Evolutionary conservation across 148 eudicot species (phyloP).

Genomic region (Tetragonia tetragonoides): DNA sequence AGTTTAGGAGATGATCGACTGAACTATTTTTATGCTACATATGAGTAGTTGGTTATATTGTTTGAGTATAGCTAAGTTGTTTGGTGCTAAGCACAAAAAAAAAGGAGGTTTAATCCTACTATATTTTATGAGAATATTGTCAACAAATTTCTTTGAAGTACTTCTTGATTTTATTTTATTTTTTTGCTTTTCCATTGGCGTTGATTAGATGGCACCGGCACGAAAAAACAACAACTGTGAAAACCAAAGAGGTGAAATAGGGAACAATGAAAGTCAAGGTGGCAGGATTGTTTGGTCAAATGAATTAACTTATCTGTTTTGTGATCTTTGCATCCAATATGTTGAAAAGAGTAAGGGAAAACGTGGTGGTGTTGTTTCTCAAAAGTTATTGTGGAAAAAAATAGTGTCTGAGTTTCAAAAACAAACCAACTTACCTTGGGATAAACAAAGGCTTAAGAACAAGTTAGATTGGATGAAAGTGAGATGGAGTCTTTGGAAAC

Average conservation of each 20-base stretch:
- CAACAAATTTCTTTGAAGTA: too few species aligned
- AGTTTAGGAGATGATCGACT: too few species aligned
- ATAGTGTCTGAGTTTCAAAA: not conserved
- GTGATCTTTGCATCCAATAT: not conserved
- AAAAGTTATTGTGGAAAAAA: not conserved
- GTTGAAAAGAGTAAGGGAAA: conserved; percentile 1
- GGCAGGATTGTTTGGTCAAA: not conserved
- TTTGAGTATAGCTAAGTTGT: too few species aligned
- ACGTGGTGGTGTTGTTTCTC: not conserved
- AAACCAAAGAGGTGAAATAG: not conserved
- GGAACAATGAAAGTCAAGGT: not conserved
- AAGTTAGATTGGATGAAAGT: not conserved
- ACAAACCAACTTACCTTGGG: not conserved
- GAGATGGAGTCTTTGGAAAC: not conserved
- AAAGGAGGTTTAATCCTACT: too few species aligned
- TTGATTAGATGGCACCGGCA: not conserved
- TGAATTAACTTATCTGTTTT: not conserved
- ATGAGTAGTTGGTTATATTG: too few species aligned
- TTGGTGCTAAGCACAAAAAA: too few species aligned
- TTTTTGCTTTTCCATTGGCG: too few species aligned
- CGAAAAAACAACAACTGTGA: not conserved
- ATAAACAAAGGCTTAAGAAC: not conserved
- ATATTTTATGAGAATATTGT: too few species aligned
- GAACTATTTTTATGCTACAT: too few species aligned
- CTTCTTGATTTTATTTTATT: too few species aligned